Base-by-base conservation (phyloP, 106 monocot genomes). In the Ottelia alismoides region DNA sequence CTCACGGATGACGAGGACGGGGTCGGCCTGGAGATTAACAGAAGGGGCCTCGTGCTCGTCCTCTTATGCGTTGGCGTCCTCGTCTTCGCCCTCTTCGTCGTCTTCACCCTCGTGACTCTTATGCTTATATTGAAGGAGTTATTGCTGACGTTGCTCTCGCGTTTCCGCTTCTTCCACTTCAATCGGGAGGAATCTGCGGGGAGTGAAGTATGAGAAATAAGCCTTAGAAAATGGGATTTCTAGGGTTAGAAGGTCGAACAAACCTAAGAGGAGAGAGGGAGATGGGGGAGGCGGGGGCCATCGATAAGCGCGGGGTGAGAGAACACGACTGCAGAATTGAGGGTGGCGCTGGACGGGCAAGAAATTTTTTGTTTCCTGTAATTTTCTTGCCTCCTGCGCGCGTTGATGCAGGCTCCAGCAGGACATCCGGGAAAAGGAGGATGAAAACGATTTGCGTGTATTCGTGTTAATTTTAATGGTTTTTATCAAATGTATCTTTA, bases 81-180 rank as follows among this genome's bases (percentile, higher is more conserved):
- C 70, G 2, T 46, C 29, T 17, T 44, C 24, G 24, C 22, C 16
- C 1, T n/a, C 60, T 2, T 29, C 51, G 4, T 64, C 70, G 14
- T 69, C 71, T 2, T 81, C 94, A 6, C 77, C 67, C 14, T 52
- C 74, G 14, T 78, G 81, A 20, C 80, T 77, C 9, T 72, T 74
- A 20, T 76, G 72, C 17, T 81, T n/a, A n/a, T 71, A 22, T 51
- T 57, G 20, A 52, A 56, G 17, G 61, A 49, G 43, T 68, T 68
- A 19, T 57, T 70, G 70, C 71, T 85, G 21, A 22, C 45, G 47
- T 57, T 64, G 62, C 53, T 28, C 11, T 75, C 76, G 14, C 92
- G 69, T 70, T 87, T 92, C 55, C 81, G 57, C 69, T 85, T 85
- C 64, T 78, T 76, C 88, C 81, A 82, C 63, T 85, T 82, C 21